Base-by-base conservation (phyloP, 495 filamentous ascomycete species). In the Neurospora hispaniola region DNA sequence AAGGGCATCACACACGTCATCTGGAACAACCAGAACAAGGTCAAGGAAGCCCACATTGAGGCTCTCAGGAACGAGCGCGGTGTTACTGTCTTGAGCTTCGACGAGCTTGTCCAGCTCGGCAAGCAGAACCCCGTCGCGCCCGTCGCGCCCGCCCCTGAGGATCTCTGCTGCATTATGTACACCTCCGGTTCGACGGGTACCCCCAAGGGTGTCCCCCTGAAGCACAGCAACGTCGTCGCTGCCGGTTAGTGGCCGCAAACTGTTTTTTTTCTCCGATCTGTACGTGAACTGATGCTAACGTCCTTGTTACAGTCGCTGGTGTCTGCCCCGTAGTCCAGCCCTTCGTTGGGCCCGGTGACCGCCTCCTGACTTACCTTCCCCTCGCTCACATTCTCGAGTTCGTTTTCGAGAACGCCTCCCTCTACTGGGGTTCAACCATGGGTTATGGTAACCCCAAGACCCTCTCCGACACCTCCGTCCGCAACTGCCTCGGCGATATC, bases 161-260 rank as follows among this genome's bases (percentile, higher is more conserved):
- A 97, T 80, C 88, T 99, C 14, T 96, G 92, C 87, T 97, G 96
- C 80, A 97, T 99, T 81, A 99, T 99, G 96, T 99, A 98, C 85
- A 99, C 96, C 3, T 98, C 96, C 41, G 96, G 96, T 59, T 97
- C 95, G n/a, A 99, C 96, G 5, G 96, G 96, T 69, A 89, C 94
- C 0, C 96, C 96, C 43, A 99, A 98, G 87, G 96, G 96, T 82
- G 96, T 99, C 39, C 90, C 94, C 41, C 82, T 99, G 75, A 96
- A 90, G 77, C 96, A 99, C 81, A 91, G 84, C 71, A 92, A 94
- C 77, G 93, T 99, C 23, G 86, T 99, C 77, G 95, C 93, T 75
- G 91, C 95, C 69, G 90, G 92, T 93, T 86, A 82, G 90, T 84
- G 23, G 35, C 74, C 59, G 41, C 14, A 27, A 35, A n/a, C 38